phyloP scores from a whole-genome alignment of 371 early-diverging fungal genomes.

The Cladochytrium tenue region DNA sequence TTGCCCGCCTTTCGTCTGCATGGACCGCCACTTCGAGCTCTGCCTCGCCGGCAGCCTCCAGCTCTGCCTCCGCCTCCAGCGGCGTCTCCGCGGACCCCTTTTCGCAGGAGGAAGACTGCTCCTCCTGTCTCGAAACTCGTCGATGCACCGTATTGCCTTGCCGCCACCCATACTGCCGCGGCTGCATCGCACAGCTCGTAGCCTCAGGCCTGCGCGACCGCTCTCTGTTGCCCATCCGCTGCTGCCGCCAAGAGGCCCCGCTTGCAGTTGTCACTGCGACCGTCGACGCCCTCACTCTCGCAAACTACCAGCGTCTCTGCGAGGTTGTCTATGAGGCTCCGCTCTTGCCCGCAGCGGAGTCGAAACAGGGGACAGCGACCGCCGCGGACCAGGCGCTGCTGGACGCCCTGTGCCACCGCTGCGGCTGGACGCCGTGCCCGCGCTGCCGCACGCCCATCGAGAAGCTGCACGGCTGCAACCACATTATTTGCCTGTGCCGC shows the following conservation, averaged over 20 bases:
- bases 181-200: not conserved
- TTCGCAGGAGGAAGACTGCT: too few relatives aligned
- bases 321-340: not conserved
- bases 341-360: not conserved
- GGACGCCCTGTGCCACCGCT: not conserved
- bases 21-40: too few relatives aligned
- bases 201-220: not conserved
- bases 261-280: too few relatives aligned
- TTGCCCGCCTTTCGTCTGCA: too few relatives aligned
- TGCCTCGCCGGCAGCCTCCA: too few relatives aligned
- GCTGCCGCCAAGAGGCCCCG: not conserved
- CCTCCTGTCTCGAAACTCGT: too few relatives aligned
- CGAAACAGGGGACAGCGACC: not conserved
- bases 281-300: not conserved
- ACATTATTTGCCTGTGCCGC: not conserved
- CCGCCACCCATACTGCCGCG: not conserved
- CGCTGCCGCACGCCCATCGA: not conserved
- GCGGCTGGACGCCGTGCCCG: not conserved
- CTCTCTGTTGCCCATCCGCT: not conserved
- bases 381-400: not conserved
- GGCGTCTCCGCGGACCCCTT: too few relatives aligned
- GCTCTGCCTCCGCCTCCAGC: too few relatives aligned
- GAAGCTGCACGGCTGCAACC: not conserved
- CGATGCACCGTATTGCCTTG: too few relatives aligned
- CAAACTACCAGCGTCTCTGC: not conserved